Base-by-base conservation (phyloP, 2,329 filamentous ascomycete species). In the Colletotrichum cereale region DNA sequence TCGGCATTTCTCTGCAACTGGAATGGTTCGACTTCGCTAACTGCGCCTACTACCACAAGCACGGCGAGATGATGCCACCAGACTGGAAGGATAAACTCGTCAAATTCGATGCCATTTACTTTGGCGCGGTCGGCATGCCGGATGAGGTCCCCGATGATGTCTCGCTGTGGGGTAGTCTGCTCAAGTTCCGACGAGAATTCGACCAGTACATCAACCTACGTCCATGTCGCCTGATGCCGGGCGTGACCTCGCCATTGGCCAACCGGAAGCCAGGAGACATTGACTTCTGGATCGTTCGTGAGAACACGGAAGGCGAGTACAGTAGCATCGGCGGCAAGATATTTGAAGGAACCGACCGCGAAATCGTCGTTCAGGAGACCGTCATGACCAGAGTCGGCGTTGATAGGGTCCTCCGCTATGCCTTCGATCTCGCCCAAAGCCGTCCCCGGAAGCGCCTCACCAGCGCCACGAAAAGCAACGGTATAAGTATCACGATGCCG, bases 201-300 rank as follows among this genome's bases (percentile, higher is more conserved):
- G 90, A 91, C 74, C 89, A 91, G 74, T 92, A 91, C 74, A 89
- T 90, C 73, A 92, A 92, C 71, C 88, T 92, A 0, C 86, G 90
- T 2, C 90, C 90, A 0, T 90, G 88, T 2, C 86, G 86, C 24
- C 86, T 90, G n/a, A 86, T 91, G 69, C 84, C 84, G 11, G 89
- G 89, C 21, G 90, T 87, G 0, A 81, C 86, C 66, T 90, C 88
- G 0, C 89, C 89, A 0, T 81, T 91, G 0, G 78, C 80, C 26
- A 84, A 88, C 78, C 81, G 87, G 76, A 79, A 82, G 73, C 80
- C 83, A 0, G 87, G 87, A 0, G 87, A 90, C 63, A 72, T 91
- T 0, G 88, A 92, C 79, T 91, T 89, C 89, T 88, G 91, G 12
- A 91, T 92, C 65, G 82, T 92, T 50, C 88, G 90, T 31, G 90